phyloP scores from a whole-genome alignment of 2,329 filamentous ascomycete species.

The Diaporthe citri region DNA sequence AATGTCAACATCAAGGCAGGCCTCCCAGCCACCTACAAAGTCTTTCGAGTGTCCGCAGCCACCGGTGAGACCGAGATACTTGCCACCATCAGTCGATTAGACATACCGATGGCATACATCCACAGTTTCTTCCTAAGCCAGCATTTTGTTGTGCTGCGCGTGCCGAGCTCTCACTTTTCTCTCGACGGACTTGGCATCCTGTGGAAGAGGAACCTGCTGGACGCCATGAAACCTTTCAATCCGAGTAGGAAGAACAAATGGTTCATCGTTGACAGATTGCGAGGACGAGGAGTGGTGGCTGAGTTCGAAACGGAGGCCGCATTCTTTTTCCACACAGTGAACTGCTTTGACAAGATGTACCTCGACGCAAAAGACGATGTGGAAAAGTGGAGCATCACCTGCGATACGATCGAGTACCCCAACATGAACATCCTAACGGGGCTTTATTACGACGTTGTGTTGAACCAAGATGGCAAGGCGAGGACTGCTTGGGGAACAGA shows the following conservation, averaged over 20 bases:
- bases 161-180: conserved; percentile 75
- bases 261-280: conserved; percentile 79
- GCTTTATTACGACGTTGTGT: conserved; percentile 78
- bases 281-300: conserved; percentile 74
- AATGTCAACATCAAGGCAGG: conserved; percentile 85
- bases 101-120: conserved; percentile 76
- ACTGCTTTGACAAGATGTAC: conserved; percentile 73
- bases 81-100: conserved; percentile 69
- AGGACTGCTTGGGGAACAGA: conserved; percentile 58
- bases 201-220: conserved; percentile 76
- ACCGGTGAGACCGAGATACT: conserved; percentile 78
- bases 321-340: conserved; percentile 86
- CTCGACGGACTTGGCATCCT: conserved; percentile 70
- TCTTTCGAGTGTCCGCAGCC: conserved; percentile 74
- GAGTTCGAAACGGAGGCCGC: conserved; percentile 76
- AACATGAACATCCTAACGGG: conserved; percentile 73
- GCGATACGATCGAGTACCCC: conserved; percentile 75
- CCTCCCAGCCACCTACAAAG: conserved; percentile 69
- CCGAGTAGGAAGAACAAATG: conserved; percentile 69
- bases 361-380: conserved; percentile 48
- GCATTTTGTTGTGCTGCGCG: conserved; percentile 78
- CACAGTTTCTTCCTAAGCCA: conserved; percentile 84
- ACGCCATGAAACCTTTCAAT: conserved; percentile 76
- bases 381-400: conserved; percentile 65
- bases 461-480: conserved; percentile 63